Conservation (phyloP, 805 yeast species). For the Candida yuanshanica region DNA sequence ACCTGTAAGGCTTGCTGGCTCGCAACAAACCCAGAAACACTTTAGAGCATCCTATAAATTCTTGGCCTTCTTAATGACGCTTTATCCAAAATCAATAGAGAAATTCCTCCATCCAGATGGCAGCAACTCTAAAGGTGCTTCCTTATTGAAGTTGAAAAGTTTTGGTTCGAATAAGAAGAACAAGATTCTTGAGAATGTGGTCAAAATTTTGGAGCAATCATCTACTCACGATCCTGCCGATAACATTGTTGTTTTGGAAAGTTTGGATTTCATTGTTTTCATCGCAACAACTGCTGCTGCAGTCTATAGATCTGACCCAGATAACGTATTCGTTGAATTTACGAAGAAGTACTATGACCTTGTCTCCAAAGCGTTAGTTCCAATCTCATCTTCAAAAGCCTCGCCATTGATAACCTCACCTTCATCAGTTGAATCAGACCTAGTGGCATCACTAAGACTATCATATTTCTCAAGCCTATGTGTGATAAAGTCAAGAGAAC, state of each 20-base stretch:
- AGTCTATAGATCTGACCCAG: constrained; percentile 20
- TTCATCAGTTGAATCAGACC: constrained; percentile 13
- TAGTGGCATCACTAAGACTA: constrained; percentile 25
- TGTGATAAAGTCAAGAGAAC: constrained; percentile 14
- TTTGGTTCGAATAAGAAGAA: constrained; percentile 20
- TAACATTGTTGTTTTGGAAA: constrained; percentile 19
- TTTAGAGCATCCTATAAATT: constrained; percentile 27
- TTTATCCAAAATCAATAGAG: constrained; percentile 28
- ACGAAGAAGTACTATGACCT: constrained; percentile 15
- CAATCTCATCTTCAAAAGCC: constrained; percentile 13
- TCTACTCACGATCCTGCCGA: constrained; percentile 17
- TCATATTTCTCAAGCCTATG: constrained; percentile 25
- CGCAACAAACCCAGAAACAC: constrained; percentile 13
- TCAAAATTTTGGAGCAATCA: constrained; percentile 16
- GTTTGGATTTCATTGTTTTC: constrained; percentile 27
- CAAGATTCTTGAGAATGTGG: constrained; percentile 15
- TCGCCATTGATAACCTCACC: constrained; percentile 14
- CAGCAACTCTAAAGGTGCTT: constrained; percentile 8
- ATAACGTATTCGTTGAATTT: constrained; percentile 26
- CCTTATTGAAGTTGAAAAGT: constrained; percentile 20
- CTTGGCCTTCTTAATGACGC: constrained; percentile 28
- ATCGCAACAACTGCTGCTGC: constrained; percentile 31
- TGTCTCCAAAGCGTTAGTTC: constrained; percentile 19
- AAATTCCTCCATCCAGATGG: constrained; percentile 13
- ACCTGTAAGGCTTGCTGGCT: constrained; percentile 4